Evolutionary conservation across 208 protist genomes (phyloP), one percentile per base, ranked within the genome.

Genomic region (Trypanosoma platydactyli): DNA sequence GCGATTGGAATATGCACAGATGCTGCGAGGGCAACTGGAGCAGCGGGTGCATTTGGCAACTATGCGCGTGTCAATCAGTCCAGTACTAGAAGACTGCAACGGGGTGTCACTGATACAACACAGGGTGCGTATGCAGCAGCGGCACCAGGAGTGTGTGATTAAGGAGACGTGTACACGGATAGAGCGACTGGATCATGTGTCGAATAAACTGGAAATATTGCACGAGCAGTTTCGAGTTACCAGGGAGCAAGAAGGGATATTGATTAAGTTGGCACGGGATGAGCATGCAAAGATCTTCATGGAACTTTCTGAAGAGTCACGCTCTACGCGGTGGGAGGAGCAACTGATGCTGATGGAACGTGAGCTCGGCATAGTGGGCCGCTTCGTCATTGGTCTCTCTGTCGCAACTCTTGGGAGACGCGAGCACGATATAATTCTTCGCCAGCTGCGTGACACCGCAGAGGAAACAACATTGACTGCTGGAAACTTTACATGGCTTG

Each of bases 351-450:
- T 7, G 18, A 29, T 72, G 41, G 67, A 72, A 57, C 42, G 48
- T n/a, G 55, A 54, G 20, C 25, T 72, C 12, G 67, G 67, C 1
- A 46, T 65, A 20, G 4, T 72, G 11, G 67, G 67, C 20, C 67
- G 67, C 20, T 65, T 65, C 58, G 67, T 33, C 16, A 42, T 72
- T 61, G 67, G 56, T 12, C 57, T 72, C 44, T 72, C 67, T 9
- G n/a, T 72, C 11, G 13, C 44, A 0, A 44, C 1, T 12, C 9
- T 48, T 27, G 64, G 64, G 5, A 59, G 45, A 24, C 40, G 42
- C 44, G 45, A 41, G 24, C 64, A 69, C 55, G 44, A 69, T 9
- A 18, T 24, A 20, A 59, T 69, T 52, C 64, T 69, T 30, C 45
- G 29, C 7, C n/a, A 24, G 3, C 61, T 61, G 64, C 40, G 44